These are phyloP conservation scores for Fusarium denticulatum DNA, from an alignment of 2,329 filamentous ascomycete genomes.

Conservation along the genomic window DNA sequence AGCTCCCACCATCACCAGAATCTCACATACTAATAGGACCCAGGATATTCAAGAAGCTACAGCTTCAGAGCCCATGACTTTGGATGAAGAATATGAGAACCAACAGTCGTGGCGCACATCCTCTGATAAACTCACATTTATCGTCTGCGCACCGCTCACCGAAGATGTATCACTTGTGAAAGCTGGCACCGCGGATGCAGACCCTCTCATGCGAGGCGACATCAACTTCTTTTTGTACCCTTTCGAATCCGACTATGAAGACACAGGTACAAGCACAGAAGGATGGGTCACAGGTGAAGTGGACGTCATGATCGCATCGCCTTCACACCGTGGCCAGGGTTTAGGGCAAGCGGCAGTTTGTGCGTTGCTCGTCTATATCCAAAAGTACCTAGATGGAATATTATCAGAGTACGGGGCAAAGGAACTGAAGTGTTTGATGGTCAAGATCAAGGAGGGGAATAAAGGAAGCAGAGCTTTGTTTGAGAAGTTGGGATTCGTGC, in stretches of 20 bases:
- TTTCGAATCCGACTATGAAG: conserved; percentile 62
- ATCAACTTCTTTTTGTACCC: conserved; percentile 82
- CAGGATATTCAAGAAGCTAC: conserved; percentile 84
- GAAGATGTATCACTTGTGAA: background rate
- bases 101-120: conserved; percentile 87
- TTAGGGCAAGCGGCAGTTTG: conserved; percentile 72
- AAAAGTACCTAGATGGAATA: conserved; percentile 62
- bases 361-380: conserved; percentile 76
- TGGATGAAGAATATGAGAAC: conserved; percentile 89
- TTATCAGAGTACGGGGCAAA: conserved; percentile 55
- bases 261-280: conserved; percentile 18
- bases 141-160: conserved; percentile 70
- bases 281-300: conserved; percentile 71
- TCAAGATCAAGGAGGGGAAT: conserved; percentile 69
- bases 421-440: conserved; percentile 55
- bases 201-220: conserved; percentile 73
- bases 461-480: conserved; percentile 62
- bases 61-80: conserved; percentile 83
- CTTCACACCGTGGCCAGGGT: conserved; percentile 67
- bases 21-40: background rate
- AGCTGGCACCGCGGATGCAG: conserved; percentile 63
- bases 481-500: conserved; percentile 60
- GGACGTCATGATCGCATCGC: conserved; percentile 84
- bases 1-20: conserved; percentile 19
- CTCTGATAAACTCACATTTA: conserved; percentile 90